Base-by-base conservation (phyloP, 164 flowering plant genomes). In the Nymphaea colorata region DNA sequence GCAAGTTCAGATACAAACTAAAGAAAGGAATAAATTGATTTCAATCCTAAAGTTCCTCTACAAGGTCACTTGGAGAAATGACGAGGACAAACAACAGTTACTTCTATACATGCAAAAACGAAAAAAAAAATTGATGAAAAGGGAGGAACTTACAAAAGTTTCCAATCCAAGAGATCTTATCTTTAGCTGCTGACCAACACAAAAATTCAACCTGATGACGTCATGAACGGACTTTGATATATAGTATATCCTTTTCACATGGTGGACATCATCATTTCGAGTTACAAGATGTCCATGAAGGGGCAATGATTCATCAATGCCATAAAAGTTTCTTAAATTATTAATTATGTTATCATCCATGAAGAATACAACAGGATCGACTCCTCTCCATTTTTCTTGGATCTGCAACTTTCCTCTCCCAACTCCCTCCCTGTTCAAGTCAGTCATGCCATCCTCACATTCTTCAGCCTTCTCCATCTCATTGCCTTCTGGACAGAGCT, bases 371-470 rank as follows among this genome's bases (percentile, higher is more conserved):
- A 95, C 96, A 69, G 99, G 99, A 66, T 95, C 99, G 53, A 95
- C 87, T 5, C 98, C 98, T 73, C 71, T 85, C 98, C 97, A 91
- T 75, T 75, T 91, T 57, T 96, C 97, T 77, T 88, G 97, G 17
- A 79, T 80, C 75, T 87, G 94, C 64, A n/a, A n/a, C 63, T 36
- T 61, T 68, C 86, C 80, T 69, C 86, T 91, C 4, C 72, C 84
- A n/a, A 75, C 75, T 68, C 66, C 57, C 36, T 68, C 72, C 66
- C 65, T 76, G 43, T 72, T 72, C 17, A 71, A 41, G 67, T 71
- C 82, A 78, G 64, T 71, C 73, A 76, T 75, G 41, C 3, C 71
- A 68, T 68, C 71, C 71, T 55, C 72, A 60, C 73, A 69, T 57
- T 42, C 64, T 66, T 73, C 83, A 25, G 36, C 36, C 36, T 25